phyloP scores from a whole-genome alignment of 1,284 basidiomycete genomes.

The Hemileia vastatrix region DNA sequence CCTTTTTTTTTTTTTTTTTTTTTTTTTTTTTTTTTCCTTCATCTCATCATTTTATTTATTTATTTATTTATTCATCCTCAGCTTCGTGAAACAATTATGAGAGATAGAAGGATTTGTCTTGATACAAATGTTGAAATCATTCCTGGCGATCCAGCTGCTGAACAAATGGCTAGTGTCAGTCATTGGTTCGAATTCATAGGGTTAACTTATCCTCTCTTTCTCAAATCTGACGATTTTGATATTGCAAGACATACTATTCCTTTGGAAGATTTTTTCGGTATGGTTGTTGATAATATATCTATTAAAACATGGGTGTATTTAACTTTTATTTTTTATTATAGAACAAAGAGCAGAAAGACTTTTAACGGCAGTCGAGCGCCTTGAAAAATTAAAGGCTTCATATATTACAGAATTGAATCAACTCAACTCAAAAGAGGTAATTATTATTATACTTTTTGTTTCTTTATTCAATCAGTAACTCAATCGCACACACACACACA shows the following conservation, averaged over 20 bases:
- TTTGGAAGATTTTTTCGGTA: slow-evolving; percentile 18
- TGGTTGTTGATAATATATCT: too few species aligned
- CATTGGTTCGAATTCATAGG: slow-evolving; percentile 16
- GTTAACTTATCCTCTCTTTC: slow-evolving; percentile 11
- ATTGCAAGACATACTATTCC: slow-evolving; percentile 13
- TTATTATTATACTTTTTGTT: too few species aligned
- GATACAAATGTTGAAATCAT: slow-evolving; percentile 11
- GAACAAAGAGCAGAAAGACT: slow-evolving; percentile 7
- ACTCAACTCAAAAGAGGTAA: too few species aligned
- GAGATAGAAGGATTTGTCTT: neutral
- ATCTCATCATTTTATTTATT: neutral
- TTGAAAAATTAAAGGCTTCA: too few species aligned
- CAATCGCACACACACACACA: too few species aligned
- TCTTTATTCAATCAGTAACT: too few species aligned
- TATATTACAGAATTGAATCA: too few species aligned
- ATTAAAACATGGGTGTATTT: neutral
- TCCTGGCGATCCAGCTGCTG: slow-evolving; percentile 1
- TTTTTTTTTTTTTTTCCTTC: neutral
- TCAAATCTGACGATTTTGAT: slow-evolving; percentile 19
- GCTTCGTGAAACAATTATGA: slow-evolving; percentile 16
- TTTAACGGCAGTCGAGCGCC: slow-evolving; percentile 13
- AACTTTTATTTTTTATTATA: neutral
- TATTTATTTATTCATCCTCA: neutral
- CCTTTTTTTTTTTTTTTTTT: neutral
- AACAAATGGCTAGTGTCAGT: slow-evolving; percentile 8